A percentile compares a stretch with the other conserved stretches of the same genome.
These are phyloP conservation scores for Serendipita indica DNA, from an alignment of 768 basidiomycete genomes.

Conservation along the genomic window DNA sequence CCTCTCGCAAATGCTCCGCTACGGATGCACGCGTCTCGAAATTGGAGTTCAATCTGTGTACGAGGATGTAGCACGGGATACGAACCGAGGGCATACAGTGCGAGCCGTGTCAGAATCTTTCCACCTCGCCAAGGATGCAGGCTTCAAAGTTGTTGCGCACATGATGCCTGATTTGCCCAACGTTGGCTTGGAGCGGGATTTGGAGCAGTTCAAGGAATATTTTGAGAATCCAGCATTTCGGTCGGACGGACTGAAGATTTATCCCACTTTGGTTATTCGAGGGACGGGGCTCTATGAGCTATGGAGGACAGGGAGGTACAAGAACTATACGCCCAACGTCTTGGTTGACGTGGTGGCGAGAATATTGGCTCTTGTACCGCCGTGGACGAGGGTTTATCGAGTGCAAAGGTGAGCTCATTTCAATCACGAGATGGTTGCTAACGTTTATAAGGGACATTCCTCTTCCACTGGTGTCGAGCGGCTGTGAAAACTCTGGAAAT, in stretches of 20 bases:
- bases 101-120: constrained; percentile 94
- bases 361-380: constrained; percentile 90
- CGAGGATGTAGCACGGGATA: constrained; percentile 97
- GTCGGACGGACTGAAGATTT: constrained; percentile 94
- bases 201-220: constrained; percentile 98
- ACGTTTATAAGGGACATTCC: constrained; percentile 70
- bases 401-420: constrained; percentile 61
- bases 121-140: constrained; percentile 95
- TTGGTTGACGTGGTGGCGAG: constrained; percentile 93
- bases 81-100: constrained; percentile 97
- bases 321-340: constrained; percentile 99
- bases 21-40: constrained; percentile 95
- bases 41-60: constrained; percentile 99
- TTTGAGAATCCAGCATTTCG: constrained; percentile 98
- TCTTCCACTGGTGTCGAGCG: constrained; percentile 86
- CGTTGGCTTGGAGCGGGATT: constrained; percentile 90
- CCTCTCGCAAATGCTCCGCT: constrained; percentile 97
- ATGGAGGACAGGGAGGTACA: constrained; percentile 94
- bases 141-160: constrained; percentile 98
- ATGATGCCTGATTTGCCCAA: constrained; percentile 99
- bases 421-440: not conserved
- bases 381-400: constrained; percentile 97
- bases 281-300: constrained; percentile 93
- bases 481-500: constrained; percentile 96
- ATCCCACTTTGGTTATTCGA: constrained; percentile 94